Conservation (phyloP, 768 basidiomycete species). For the Leccinum variicolor region DNA sequence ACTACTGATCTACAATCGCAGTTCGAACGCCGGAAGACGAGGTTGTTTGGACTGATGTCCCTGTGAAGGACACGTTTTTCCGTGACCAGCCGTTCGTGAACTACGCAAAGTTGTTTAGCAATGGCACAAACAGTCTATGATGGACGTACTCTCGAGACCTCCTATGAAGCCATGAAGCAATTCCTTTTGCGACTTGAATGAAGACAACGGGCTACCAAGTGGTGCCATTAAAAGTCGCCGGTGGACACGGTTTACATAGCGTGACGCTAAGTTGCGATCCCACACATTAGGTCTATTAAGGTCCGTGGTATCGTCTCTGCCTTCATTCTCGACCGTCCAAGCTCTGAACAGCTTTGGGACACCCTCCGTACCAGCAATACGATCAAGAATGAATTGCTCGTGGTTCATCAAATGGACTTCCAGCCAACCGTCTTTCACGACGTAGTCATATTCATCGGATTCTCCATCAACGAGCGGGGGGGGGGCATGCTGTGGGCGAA, state of each 20-base stretch:
- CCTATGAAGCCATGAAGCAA: not conserved
- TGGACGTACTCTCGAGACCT: not conserved
- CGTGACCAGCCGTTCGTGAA: not conserved
- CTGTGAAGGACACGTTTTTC: not conserved
- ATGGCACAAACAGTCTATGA: not conserved
- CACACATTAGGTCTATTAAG: not conserved
- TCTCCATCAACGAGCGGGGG: not conserved
- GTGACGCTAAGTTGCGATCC: not conserved
- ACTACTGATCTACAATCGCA: not conserved
- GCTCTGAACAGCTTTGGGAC: not conserved
- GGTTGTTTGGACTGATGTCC: not conserved
- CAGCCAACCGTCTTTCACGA: not conserved
- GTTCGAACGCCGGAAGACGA: not conserved
- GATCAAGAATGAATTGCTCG: not conserved
- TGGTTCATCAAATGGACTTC: not conserved
- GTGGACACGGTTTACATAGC: not conserved
- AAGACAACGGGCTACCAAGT: not conserved
- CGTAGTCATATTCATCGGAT: not conserved
- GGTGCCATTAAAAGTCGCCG: not conserved
- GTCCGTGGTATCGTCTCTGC: not conserved
- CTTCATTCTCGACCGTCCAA: not conserved
- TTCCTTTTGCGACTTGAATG: not conserved
- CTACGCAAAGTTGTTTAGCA: not conserved
- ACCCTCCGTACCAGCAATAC: not conserved
- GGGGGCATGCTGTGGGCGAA: not conserved